Percentiles rank a stretch among this genome's conserved stretches.
phyloP scores from a whole-genome alignment of 306 rosid genomes.

The Abrus pulchellus region DNA sequence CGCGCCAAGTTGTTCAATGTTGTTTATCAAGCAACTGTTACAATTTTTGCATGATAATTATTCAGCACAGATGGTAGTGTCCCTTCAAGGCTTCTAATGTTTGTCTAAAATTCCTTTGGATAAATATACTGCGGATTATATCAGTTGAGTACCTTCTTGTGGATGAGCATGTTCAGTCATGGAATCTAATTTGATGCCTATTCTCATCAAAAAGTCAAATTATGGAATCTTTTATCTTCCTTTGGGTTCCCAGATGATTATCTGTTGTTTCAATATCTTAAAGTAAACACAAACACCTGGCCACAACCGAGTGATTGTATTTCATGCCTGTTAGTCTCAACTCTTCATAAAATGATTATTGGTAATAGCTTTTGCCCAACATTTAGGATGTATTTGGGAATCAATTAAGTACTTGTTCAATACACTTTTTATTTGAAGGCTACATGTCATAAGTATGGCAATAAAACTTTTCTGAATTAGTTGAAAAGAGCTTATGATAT shows the following conservation, averaged over 20 bases:
- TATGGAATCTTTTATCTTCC: slow-evolving; percentile 14
- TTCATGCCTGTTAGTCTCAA: not conserved
- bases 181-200: slow-evolving; percentile 20
- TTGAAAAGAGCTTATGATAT: too few relatives aligned
- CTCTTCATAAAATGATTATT: not conserved
- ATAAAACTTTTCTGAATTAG: too few relatives aligned
- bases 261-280: not conserved
- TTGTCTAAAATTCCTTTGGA: not conserved
- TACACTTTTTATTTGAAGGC: too few relatives aligned
- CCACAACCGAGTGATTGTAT: not conserved
- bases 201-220: not conserved
- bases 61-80: not conserved
- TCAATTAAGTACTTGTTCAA: too few relatives aligned
- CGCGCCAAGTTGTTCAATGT: not conserved
- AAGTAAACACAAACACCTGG: not conserved
- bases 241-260: slow-evolving; percentile 1
- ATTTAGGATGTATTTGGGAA: too few relatives aligned
- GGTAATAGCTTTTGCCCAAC: not conserved
- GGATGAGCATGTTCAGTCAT: not conserved
- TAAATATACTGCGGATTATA: not conserved
- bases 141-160: slow-evolving; percentile 18
- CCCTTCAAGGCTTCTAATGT: not conserved
- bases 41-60: slow-evolving; percentile 7
- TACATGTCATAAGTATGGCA: too few relatives aligned
- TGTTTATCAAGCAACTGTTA: slow-evolving; percentile 10